A percentile compares a stretch with the other conserved stretches of the same genome.
Evolutionary conservation across 2,329 filamentous ascomycete species (phyloP).

Genomic region (Trichoderma sp.): DNA sequence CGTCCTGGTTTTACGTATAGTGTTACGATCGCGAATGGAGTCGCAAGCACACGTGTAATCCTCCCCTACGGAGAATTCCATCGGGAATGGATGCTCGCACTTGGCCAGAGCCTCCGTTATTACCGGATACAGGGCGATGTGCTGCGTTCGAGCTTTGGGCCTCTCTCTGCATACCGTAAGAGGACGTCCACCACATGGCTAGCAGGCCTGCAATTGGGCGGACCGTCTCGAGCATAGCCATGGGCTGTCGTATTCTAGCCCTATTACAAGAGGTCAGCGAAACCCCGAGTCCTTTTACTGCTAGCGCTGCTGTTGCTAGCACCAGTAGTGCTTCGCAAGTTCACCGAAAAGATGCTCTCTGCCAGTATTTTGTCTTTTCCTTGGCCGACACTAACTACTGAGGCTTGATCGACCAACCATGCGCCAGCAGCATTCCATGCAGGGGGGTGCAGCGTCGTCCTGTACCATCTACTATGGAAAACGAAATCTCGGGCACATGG

Average conservation of each 20-base stretch:
- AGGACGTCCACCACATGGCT: slow-evolving; percentile 5
- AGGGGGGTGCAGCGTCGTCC: background rate
- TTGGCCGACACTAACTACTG: background rate
- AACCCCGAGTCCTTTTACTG: slow-evolving; percentile 1
- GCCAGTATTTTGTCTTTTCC: background rate
- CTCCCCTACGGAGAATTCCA: slow-evolving; percentile 12
- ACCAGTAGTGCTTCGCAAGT: slow-evolving; percentile 5
- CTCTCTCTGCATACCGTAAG: background rate
- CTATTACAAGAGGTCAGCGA: slow-evolving; percentile 7
- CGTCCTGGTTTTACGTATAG: slow-evolving; percentile 6
- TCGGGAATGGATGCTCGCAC: background rate
- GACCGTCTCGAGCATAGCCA: background rate
- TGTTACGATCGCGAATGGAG: background rate
- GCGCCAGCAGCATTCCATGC: slow-evolving; percentile 7
- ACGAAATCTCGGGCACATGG: slow-evolving; percentile 9
- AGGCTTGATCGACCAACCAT: slow-evolving; percentile 14
- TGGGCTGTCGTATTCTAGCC: slow-evolving; percentile 18
- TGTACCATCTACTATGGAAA: slow-evolving; percentile 3
- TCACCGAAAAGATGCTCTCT: slow-evolving; percentile 3
- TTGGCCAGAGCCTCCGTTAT: background rate
- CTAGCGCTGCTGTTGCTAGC: background rate
- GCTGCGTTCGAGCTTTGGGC: background rate
- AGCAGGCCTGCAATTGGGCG: slow-evolving; percentile 10
- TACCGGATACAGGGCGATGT: background rate
- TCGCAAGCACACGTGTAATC: slow-evolving; percentile 7